Base-by-base conservation (phyloP, 1,284 basidiomycete genomes). In the Filobasidium uniguttulatum region DNA sequence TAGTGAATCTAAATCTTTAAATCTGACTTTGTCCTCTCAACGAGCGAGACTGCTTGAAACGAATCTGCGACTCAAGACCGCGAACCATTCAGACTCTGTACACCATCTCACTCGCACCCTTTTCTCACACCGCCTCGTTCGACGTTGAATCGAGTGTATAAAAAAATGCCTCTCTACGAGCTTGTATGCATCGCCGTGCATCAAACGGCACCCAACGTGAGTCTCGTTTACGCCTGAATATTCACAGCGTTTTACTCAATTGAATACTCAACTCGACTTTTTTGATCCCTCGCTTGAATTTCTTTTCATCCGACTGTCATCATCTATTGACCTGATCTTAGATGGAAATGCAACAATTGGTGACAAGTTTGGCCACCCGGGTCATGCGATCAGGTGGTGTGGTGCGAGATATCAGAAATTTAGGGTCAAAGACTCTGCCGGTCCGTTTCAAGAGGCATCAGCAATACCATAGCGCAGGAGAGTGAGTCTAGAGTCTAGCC, bases 171-270 rank as follows among this genome's bases (percentile, higher is more conserved):
- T 22, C 60, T 70, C 31, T 70, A 70, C 60, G 68, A 70, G 55
- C 60, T 70, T 9, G 67, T 69, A 62, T 70, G 68, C 56, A 69
- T 70, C 53, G 66, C 66, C 9, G 57, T 62, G 20, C 68, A 70
- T 55, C 65, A 67, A 54, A 62, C 67, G 8, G 46, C 56, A 38
- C 66, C 66, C 10, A 62, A 65, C 25, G 67, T 69, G 48, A 56
- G 62, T 61, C 20, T n/a, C n/a, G n/a, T n/a, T n/a, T n/a, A n/a
- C n/a, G n/a, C n/a, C n/a, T n/a, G n/a, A n/a, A n/a, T n/a, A n/a
- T n/a, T n/a, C n/a, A n/a, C n/a, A n/a, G n/a, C n/a, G n/a, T n/a
- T n/a, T n/a, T n/a, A n/a, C n/a, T n/a, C n/a, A n/a, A 48, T 28
- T 25, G 22, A 30, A 44, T 7, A 17, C 30, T 44, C 33, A 34